Evolutionary conservation across 768 basidiomycete species (phyloP).

Genomic region (Pholiota microspora): DNA sequence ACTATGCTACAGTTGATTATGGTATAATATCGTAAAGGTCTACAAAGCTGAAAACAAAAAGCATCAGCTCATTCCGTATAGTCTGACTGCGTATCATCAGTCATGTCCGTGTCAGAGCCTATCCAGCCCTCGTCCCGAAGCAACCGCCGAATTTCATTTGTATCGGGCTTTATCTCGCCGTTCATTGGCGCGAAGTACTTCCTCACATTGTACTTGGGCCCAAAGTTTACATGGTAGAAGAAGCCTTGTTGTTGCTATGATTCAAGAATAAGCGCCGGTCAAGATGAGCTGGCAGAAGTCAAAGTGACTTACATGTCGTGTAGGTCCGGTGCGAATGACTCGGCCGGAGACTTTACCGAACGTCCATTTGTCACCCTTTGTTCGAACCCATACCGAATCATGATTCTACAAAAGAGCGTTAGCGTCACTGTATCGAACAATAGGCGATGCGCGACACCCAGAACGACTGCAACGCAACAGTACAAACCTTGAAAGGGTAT

Average conservation of each 20-base stretch:
- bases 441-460: background rate
- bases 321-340: conserved; percentile 41
- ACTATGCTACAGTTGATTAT: background rate
- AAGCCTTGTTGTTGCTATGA: conserved; percentile 42
- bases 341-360: conserved; percentile 46
- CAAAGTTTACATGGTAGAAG: conserved; percentile 53
- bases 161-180: conserved; percentile 67
- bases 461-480: background rate
- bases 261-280: background rate
- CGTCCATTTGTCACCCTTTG: conserved; percentile 49
- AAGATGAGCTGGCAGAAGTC: background rate
- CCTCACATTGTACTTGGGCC: conserved; percentile 39
- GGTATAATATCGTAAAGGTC: background rate
- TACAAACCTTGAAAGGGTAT: conserved; percentile 50
- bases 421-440: background rate
- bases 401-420: conserved; percentile 32
- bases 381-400: conserved; percentile 53
- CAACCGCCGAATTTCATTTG: conserved; percentile 39
- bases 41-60: background rate
- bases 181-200: conserved; percentile 64
- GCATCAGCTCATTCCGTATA: conserved; percentile 3
- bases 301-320: conserved; percentile 39
- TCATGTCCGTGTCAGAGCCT: conserved; percentile 8
- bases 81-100: conserved; percentile 3
- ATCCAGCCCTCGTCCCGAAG: conserved; percentile 51